phyloP scores from a whole-genome alignment of 106 monocot species.

The Posidonia australis region DNA sequence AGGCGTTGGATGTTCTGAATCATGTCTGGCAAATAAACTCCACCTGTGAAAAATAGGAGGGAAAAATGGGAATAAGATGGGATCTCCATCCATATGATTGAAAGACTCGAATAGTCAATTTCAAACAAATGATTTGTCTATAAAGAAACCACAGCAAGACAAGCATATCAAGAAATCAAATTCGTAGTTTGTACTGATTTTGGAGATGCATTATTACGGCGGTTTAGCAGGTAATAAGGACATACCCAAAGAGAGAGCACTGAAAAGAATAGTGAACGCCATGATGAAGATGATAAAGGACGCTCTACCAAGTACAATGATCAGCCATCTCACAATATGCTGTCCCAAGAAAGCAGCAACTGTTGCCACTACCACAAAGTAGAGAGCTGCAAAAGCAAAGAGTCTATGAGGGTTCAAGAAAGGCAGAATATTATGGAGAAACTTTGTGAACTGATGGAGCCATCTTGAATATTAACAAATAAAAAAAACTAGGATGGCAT shows the following conservation, averaged over 20 bases:
- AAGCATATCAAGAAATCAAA: not conserved
- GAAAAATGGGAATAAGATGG: not conserved
- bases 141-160: not conserved
- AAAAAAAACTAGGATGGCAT: no score
- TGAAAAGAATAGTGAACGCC: slow-evolving; percentile 68
- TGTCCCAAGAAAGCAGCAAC: slow-evolving; percentile 58
- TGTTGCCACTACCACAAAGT: slow-evolving; percentile 42
- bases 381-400: slow-evolving; percentile 36
- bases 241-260: slow-evolving; percentile 68
- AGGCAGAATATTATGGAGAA: no score
- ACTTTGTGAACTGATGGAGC: no score
- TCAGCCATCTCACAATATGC: slow-evolving; percentile 51
- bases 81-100: no score
- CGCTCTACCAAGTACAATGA: slow-evolving; percentile 61
- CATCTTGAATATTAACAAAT: no score
- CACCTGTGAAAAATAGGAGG: slow-evolving; percentile 30
- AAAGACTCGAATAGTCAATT: no score
- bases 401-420: no score
- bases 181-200: not conserved
- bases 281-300: slow-evolving; percentile 87
- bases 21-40: slow-evolving; percentile 57
- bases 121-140: not conserved
- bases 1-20: slow-evolving; percentile 33
- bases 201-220: not conserved
- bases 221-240: not conserved